A percentile compares a stretch with the other conserved stretches of the same genome.
Evolutionary conservation across 2,329 filamentous ascomycete species (phyloP).

Genomic region (Cryphonectria radicalis): DNA sequence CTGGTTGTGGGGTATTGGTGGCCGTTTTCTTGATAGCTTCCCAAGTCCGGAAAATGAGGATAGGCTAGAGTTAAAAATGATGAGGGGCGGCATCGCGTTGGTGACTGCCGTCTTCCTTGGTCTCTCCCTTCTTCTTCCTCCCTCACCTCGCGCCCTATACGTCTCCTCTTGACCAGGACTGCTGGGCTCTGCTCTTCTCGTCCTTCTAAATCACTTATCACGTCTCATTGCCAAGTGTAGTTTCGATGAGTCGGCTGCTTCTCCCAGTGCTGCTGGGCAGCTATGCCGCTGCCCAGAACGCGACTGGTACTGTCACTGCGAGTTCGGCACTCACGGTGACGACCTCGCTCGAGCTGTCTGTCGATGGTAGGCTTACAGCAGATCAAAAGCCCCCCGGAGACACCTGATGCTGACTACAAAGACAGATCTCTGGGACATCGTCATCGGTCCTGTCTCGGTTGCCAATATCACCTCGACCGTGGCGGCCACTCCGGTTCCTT

Average conservation of each 20-base stretch:
- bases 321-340: slow-evolving; percentile 9
- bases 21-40: not conserved
- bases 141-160: not conserved
- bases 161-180: not conserved
- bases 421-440: slow-evolving; percentile 19
- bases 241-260: slow-evolving; percentile 12
- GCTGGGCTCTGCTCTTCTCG: not conserved
- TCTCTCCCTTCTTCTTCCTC: not conserved
- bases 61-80: not conserved
- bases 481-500: slow-evolving; percentile 10
- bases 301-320: slow-evolving; percentile 1
- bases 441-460: slow-evolving; percentile 17
- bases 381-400: no score
- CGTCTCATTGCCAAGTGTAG: not conserved
- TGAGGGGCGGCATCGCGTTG: not conserved
- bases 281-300: slow-evolving; percentile 13
- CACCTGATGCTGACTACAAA: not conserved
- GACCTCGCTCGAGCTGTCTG: slow-evolving; percentile 19
- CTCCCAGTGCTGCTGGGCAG: slow-evolving; percentile 15
- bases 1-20: slow-evolving; percentile 13
- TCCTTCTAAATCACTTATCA: not conserved
- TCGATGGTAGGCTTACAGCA: slow-evolving; percentile 4
- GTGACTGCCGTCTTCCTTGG: not conserved
- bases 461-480: slow-evolving; percentile 24
- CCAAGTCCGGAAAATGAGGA: not conserved